Evolutionary conservation across 495 filamentous ascomycete species (phyloP).

Genomic region (Daldinia decipiens): DNA sequence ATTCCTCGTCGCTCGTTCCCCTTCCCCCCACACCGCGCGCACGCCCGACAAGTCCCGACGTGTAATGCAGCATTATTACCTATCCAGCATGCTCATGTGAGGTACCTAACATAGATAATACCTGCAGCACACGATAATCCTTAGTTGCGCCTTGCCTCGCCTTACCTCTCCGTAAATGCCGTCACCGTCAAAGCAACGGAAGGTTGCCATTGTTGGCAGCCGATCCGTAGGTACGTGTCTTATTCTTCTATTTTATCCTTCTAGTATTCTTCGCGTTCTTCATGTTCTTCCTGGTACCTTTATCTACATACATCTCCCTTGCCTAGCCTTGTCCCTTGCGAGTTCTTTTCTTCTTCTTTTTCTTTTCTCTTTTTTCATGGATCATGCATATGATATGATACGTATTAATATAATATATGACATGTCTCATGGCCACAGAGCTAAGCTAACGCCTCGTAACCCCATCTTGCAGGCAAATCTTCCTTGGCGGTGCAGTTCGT

Average conservation of each 20-base stretch:
- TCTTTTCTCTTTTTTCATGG: conserved; percentile 10
- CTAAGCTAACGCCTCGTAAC: conserved; percentile 28
- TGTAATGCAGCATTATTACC: conserved; percentile 37
- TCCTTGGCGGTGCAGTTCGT: conserved; percentile 98
- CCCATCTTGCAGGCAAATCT: conserved; percentile 78
- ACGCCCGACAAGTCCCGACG: conserved; percentile 15
- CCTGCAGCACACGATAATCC: conserved; percentile 24
- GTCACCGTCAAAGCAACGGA: conserved; percentile 88
- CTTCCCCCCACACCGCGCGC: conserved; percentile 10
- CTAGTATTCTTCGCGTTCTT: neutral
- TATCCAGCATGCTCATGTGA: conserved; percentile 24
- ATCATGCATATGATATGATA: conserved; percentile 14
- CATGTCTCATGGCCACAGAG: conserved; percentile 18
- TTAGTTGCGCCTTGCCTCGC: neutral
- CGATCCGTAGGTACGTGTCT: conserved; percentile 85
- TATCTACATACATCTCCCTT: neutral
- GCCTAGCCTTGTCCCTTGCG: conserved; percentile 21
- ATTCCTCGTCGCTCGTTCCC: conserved; percentile 5
- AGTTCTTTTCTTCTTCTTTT: neutral
- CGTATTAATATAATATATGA: conserved; percentile 9
- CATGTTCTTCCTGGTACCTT: neutral
- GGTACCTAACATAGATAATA: conserved; percentile 27
- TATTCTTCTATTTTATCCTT: neutral
- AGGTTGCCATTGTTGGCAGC: conserved; percentile 98
- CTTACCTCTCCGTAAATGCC: conserved; percentile 65